Base-by-base conservation (phyloP, 306 rosid genomes). In the Cotoneaster glaucophyllus region DNA sequence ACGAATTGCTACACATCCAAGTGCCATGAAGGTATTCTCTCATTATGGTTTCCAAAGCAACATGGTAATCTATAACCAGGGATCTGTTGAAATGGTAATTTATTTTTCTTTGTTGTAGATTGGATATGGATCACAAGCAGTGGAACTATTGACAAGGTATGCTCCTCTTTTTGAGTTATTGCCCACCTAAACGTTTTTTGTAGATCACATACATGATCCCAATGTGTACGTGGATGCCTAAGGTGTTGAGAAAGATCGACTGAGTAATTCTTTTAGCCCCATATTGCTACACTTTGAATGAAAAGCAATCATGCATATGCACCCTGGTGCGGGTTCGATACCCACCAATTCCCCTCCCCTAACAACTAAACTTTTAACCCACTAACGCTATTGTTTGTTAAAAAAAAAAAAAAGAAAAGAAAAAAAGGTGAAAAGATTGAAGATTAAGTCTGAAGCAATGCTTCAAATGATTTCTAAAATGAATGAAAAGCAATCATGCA, bases 101-200 rank as follows among this genome's bases (percentile, higher is more conserved):
- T 67, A 52, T 31, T 78, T 44, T 41, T 26, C 29, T 53, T 53
- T 43, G 56, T 82, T 69, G 66, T 85, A 95, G 98, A 91, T 87
- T 85, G 98, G 98, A 28, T 95, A 95, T 84, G 98, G 98, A 67
- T 95, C 97, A 57, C 93, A 95, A 87, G 98, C 98, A 29, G 97
- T 95, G 29, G 89, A 95, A 77, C 97, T 95, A 56, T 86, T 95
- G 87, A 82, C 85, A 78, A 91, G 98, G 98, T 95, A 86, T 82
- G 91, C 64, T 58, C 84, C 64, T 77, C 52, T 63, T 74, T 77
- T 74, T 77, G 13, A 48, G 21, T 68, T 67, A 54, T 25, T 29
- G 65, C 29, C 73, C 31, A 54, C 15, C 45, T 24, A 32, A 64
- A 13, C 52, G 32, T 64, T 41, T 41, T 37, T 34, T 72, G 37